These are phyloP conservation scores for Aspergillus awamori DNA, from an alignment of 2,329 filamentous ascomycete genomes.

Conservation along the genomic window DNA sequence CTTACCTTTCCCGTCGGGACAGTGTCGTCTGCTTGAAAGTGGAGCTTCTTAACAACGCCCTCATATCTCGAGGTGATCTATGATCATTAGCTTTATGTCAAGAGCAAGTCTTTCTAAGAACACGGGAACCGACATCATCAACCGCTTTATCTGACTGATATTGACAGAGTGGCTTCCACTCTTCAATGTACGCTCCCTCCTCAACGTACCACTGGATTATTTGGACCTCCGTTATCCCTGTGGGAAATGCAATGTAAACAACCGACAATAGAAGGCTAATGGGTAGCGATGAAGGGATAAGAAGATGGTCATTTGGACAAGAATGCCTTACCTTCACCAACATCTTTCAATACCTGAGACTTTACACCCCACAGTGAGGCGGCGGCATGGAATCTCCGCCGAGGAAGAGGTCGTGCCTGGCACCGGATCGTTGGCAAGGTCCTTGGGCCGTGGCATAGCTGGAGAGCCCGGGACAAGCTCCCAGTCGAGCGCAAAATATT, in stretches of 20 bases:
- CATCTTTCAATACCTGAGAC: slow-evolving; percentile 48
- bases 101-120: not conserved
- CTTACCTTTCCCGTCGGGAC: slow-evolving; percentile 79
- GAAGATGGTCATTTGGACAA: too few species aligned
- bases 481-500: slow-evolving; percentile 35
- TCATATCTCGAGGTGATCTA: slow-evolving; percentile 96
- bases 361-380: slow-evolving; percentile 38
- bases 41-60: slow-evolving; percentile 91
- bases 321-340: slow-evolving; percentile 42
- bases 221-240: slow-evolving; percentile 96
- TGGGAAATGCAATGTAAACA: slow-evolving; percentile 20
- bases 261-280: slow-evolving; percentile 4
- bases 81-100: slow-evolving; percentile 40
- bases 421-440: slow-evolving; percentile 30
- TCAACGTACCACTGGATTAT: slow-evolving; percentile 99
- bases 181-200: slow-evolving; percentile 90
- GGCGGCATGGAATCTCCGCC: slow-evolving; percentile 41
- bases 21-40: slow-evolving; percentile 96
- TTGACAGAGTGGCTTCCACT: slow-evolving; percentile 97
- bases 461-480: slow-evolving; percentile 32
- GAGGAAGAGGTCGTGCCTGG: slow-evolving; percentile 26
- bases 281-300: not conserved
- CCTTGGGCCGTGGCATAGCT: slow-evolving; percentile 29
- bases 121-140: slow-evolving; percentile 52
- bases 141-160: slow-evolving; percentile 96